phyloP scores from a whole-genome alignment of 768 basidiomycete species.

The Leucogyrophana mollusca region DNA sequence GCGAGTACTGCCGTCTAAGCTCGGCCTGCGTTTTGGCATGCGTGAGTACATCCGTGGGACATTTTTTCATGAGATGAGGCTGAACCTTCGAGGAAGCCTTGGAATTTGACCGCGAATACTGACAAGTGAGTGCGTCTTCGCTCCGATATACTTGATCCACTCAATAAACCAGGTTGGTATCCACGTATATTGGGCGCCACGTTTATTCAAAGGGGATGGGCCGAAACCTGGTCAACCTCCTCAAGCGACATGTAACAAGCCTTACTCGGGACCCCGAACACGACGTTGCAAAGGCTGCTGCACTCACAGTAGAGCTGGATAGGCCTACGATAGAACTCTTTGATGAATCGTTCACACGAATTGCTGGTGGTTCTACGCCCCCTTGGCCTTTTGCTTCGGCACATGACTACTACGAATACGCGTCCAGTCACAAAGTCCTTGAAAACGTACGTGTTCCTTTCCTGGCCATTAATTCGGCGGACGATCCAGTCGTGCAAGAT shows the following conservation, averaged over 20 bases:
- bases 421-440: slow-evolving; percentile 62
- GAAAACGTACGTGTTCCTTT: slow-evolving; percentile 66
- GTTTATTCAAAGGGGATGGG: slow-evolving; percentile 83
- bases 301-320: slow-evolving; percentile 44
- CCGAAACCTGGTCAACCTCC: slow-evolving; percentile 60
- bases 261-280: slow-evolving; percentile 53
- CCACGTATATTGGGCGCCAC: slow-evolving; percentile 53
- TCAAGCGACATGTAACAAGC: slow-evolving; percentile 48
- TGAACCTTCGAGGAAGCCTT: slow-evolving; percentile 38
- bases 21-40: slow-evolving; percentile 73
- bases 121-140: slow-evolving; percentile 26
- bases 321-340: slow-evolving; percentile 56
- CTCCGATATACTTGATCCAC: slow-evolving; percentile 7
- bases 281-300: slow-evolving; percentile 46
- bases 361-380: slow-evolving; percentile 67
- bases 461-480: slow-evolving; percentile 70
- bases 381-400: slow-evolving; percentile 47
- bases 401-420: slow-evolving; percentile 47
- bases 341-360: slow-evolving; percentile 62
- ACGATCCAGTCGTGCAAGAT: slow-evolving; percentile 73
- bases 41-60: slow-evolving; percentile 43
- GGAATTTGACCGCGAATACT: slow-evolving; percentile 42
- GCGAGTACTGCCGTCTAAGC: slow-evolving; percentile 54
- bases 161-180: slow-evolving; percentile 44
- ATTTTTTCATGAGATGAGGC: slow-evolving; percentile 11